phyloP scores from a whole-genome alignment of 768 basidiomycete species.

The Amanita jacksonii region DNA sequence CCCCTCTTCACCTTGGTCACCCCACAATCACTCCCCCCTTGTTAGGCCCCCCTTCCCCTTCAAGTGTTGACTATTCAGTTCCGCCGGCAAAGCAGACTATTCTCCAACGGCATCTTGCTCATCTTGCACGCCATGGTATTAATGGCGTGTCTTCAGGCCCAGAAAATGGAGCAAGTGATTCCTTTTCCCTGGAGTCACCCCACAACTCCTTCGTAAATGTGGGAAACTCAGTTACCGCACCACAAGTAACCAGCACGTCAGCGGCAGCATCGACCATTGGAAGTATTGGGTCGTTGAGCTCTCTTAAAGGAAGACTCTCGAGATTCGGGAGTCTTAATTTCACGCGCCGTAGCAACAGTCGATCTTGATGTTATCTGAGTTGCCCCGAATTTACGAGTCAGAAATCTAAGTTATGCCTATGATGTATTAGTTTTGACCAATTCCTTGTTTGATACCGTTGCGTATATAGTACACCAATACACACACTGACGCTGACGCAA shows the following conservation, averaged over 20 bases:
- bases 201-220: constrained; percentile 73
- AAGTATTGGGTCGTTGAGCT: constrained; percentile 46
- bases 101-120: constrained; percentile 71
- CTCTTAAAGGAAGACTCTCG: constrained; percentile 65
- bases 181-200: constrained; percentile 55
- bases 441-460: no score
- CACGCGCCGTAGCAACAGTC: constrained; percentile 35
- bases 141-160: constrained; percentile 74
- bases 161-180: constrained; percentile 47
- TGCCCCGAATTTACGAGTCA: background rate
- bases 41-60: constrained; percentile 29
- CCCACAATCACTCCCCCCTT: constrained; percentile 36
- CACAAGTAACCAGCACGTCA: constrained; percentile 44
- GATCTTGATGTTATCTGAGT: constrained; percentile 9
- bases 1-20: constrained; percentile 43
- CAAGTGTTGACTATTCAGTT: constrained; percentile 16
- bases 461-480: background rate
- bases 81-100: constrained; percentile 52
- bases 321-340: constrained; percentile 69
- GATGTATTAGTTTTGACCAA: no score
- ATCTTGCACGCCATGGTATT: constrained; percentile 76
- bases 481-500: background rate
- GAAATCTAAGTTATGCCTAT: constrained; percentile 10
- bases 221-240: constrained; percentile 36
- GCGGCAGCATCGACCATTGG: constrained; percentile 56